A percentile compares a stretch with the other conserved stretches of the same genome.
Conservation (phyloP, 2,329 filamentous ascomycete species). For the Apiospora kogelbergensis region DNA sequence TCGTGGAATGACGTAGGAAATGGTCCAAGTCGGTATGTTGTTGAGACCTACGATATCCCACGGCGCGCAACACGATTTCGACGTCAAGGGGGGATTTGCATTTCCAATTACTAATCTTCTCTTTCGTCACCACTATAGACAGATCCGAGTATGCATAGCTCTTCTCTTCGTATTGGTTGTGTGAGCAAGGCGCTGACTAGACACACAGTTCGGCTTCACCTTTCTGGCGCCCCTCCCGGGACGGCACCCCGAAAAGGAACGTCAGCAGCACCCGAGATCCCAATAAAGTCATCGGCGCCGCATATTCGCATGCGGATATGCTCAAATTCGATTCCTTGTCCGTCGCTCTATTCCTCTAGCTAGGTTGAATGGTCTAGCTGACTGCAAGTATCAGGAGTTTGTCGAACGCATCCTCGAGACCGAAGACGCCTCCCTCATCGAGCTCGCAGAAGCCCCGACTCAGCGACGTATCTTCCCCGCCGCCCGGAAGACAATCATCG, state of each 20-base stretch:
- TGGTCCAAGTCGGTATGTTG: conserved; percentile 95
- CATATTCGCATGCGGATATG: conserved; percentile 95
- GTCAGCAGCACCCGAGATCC: conserved; percentile 56
- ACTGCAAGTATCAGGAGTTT: conserved; percentile 48
- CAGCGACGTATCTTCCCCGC: conserved; percentile 56
- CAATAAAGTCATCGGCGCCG: conserved; percentile 82
- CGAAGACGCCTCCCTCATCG: conserved; percentile 73
- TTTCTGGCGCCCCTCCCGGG: conserved; percentile 74
- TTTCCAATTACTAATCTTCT: conserved; percentile 18
- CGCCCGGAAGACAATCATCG: conserved; percentile 43
- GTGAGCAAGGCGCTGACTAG: conserved; percentile 25
- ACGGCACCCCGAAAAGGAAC: conserved; percentile 54
- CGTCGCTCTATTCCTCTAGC: conserved; percentile 28
- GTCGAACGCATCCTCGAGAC: conserved; percentile 61
- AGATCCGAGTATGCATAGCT: conserved; percentile 59
- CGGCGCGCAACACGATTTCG: neutral
- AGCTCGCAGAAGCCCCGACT: conserved; percentile 53
- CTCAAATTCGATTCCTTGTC: conserved; percentile 84
- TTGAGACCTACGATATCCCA: neutral
- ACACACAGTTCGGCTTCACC: conserved; percentile 72
- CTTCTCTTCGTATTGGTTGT: neutral
- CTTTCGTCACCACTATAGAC: conserved; percentile 40
- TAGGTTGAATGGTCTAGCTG: neutral
- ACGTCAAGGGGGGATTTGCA: neutral
- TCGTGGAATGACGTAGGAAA: conserved; percentile 69